Evolutionary conservation across 2,329 filamentous ascomycete species (phyloP).

Genomic region (Nigrospora osmanthi): DNA sequence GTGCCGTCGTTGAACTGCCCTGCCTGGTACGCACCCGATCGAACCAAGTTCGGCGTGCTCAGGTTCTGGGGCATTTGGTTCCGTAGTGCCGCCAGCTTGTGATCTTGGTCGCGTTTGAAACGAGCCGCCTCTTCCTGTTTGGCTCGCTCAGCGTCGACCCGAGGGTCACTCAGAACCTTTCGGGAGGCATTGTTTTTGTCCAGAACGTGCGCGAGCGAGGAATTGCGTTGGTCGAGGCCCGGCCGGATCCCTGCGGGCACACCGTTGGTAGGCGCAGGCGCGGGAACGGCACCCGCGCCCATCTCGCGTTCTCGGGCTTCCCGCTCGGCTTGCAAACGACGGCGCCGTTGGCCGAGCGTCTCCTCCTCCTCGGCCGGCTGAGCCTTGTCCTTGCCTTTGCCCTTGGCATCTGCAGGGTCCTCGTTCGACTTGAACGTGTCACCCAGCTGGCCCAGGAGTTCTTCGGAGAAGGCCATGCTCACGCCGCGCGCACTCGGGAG

Average conservation of each 20-base stretch:
- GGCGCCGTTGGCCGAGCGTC: constrained; percentile 70
- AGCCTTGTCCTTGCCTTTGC: constrained; percentile 18
- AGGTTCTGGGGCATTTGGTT: constrained; percentile 40
- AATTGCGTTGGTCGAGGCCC: constrained; percentile 33
- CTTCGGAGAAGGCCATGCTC: constrained; percentile 58
- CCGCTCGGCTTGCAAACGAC: constrained; percentile 61
- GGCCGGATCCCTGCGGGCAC: constrained; percentile 14
- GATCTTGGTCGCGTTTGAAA: constrained; percentile 33
- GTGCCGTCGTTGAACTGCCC: constrained; percentile 48
- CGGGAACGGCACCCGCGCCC: constrained; percentile 16
- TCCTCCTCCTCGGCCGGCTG: constrained; percentile 53
- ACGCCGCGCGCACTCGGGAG: constrained; percentile 50
- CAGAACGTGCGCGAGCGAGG: constrained; percentile 50
- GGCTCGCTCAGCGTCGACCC: constrained; percentile 31
- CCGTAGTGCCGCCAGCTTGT: constrained; percentile 39
- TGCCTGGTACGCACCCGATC: constrained; percentile 38
- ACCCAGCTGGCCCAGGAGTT: constrained; percentile 60
- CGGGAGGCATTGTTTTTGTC: constrained; percentile 31
- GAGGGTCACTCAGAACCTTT: constrained; percentile 28
- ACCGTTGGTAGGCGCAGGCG: background rate
- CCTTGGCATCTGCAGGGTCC: constrained; percentile 20
- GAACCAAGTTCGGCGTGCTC: constrained; percentile 18
- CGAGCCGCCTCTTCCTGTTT: constrained; percentile 32
- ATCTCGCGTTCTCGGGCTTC: constrained; percentile 56
- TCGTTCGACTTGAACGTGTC: constrained; percentile 35